Conservation (phyloP, 108 stramenopile species). For the Hondaea fermentalgiana region DNA sequence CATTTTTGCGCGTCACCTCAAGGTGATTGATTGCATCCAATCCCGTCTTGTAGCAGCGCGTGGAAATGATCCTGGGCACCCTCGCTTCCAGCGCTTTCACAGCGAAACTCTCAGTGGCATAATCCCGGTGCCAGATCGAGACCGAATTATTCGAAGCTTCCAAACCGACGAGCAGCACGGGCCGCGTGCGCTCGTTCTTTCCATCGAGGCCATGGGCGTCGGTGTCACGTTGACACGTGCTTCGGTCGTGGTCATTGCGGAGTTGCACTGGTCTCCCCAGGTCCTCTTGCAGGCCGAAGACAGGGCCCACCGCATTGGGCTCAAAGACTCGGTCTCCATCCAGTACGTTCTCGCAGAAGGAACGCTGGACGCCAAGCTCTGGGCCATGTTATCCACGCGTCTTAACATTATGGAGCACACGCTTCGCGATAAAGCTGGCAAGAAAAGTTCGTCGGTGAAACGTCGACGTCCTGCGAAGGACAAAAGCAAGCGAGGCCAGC, state of each 20-base stretch:
- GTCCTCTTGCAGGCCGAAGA: constrained; percentile 5
- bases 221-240: background rate
- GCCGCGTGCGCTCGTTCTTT: background rate
- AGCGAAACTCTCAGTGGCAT: background rate
- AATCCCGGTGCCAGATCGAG: background rate
- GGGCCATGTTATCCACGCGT: background rate
- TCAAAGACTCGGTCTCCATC: background rate
- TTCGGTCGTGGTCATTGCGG: background rate
- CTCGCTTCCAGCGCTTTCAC: background rate
- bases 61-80: background rate
- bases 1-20: background rate
- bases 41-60: background rate
- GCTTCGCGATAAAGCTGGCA: background rate
- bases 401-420: background rate
- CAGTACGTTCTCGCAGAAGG: constrained; percentile 3
- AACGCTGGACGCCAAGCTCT: background rate
- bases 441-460: background rate
- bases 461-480: background rate
- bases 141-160: background rate
- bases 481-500: background rate
- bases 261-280: background rate
- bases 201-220: background rate
- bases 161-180: background rate
- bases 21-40: background rate
- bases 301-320: background rate